Evolutionary conservation across 1,284 basidiomycete genomes (phyloP).

Genomic region (Pyrrhoderma lamaoense): DNA sequence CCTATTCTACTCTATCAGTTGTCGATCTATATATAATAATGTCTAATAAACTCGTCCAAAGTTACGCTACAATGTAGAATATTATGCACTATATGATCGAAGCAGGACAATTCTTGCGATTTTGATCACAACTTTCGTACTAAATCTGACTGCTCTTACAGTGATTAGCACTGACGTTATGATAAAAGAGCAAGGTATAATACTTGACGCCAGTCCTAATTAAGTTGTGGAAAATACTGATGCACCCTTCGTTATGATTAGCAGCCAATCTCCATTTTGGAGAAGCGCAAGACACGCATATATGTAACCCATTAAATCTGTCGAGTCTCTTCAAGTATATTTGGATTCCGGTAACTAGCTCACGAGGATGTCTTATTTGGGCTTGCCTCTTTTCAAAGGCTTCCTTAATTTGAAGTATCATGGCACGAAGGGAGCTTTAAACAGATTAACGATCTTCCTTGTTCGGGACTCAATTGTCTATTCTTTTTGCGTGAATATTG

Average conservation of each 20-base stretch:
- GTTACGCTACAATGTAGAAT: constrained; percentile 5
- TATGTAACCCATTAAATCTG: not conserved
- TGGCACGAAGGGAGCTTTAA: not conserved
- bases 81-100: constrained; percentile 7
- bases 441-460: constrained; percentile 4
- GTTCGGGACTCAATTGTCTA: constrained; percentile 9
- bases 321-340: not conserved
- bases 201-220: not conserved
- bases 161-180: not conserved
- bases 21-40: not conserved
- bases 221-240: too few species aligned
- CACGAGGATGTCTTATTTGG: not conserved
- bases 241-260: too few species aligned
- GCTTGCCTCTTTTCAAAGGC: constrained; percentile 3
- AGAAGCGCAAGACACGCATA: not conserved
- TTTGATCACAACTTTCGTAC: not conserved
- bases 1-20: not conserved
- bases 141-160: not conserved
- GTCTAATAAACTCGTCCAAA: not conserved
- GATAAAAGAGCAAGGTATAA: constrained; percentile 1
- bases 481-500: not conserved
- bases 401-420: not conserved
- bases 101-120: not conserved
- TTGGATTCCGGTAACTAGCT: not conserved
- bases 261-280: not conserved